Conservation (phyloP, 106 monocot species). For the Dendrobium nobile region DNA sequence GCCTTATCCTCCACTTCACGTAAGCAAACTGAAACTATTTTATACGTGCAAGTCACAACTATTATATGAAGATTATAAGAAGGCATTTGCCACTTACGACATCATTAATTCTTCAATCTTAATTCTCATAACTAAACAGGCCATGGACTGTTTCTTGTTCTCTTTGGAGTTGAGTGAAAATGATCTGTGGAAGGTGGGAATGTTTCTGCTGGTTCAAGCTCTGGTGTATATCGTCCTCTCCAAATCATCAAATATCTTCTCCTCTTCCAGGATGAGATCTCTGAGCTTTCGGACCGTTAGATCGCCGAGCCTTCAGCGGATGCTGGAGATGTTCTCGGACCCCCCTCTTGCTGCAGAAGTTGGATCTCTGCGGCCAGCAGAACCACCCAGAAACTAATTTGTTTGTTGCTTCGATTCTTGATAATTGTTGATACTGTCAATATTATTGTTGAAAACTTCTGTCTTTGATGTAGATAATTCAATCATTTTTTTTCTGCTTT, state of each 20-base stretch:
- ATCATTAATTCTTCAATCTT: too few relatives aligned
- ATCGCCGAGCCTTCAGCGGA: conserved; percentile 16
- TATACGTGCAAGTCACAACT: background rate
- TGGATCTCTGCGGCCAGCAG: background rate
- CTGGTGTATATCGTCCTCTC: conserved; percentile 40
- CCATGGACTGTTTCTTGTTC: conserved; percentile 1
- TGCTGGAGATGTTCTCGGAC: conserved; percentile 17
- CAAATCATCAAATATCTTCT: conserved; percentile 43
- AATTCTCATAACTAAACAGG: background rate
- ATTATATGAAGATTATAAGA: background rate
- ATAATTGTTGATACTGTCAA: background rate
- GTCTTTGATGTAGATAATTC: too few relatives aligned
- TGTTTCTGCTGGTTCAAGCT: conserved; percentile 38
- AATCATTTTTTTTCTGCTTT: too few relatives aligned
- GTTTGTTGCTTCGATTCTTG: background rate
- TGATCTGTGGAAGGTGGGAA: conserved; percentile 12
- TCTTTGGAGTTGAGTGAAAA: background rate
- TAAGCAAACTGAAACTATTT: background rate
- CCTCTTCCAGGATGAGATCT: conserved; percentile 10
- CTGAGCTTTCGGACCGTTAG: conserved; percentile 6
- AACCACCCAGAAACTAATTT: background rate
- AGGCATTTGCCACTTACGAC: background rate
- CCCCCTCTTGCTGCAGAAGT: background rate
- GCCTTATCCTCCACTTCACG: background rate
- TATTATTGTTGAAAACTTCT: too few relatives aligned